phyloP scores from a whole-genome alignment of 2,329 filamentous ascomycete species.

The Exophiala xenobiotica region DNA sequence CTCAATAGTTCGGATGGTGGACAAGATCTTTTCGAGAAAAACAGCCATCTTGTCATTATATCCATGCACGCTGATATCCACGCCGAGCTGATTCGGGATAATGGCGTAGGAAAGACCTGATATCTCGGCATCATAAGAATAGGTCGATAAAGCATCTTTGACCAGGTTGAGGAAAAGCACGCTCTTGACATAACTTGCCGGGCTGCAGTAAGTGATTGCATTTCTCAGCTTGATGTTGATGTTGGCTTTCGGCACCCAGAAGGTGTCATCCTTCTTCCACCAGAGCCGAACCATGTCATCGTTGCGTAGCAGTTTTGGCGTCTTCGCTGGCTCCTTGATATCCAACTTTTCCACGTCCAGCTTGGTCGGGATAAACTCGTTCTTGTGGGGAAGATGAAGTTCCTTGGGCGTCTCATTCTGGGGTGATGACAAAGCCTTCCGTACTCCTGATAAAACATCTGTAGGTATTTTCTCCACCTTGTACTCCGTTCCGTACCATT shows the following conservation, averaged over 20 bases:
- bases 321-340: slow-evolving; percentile 68
- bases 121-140: slow-evolving; percentile 92
- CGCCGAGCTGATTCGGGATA: slow-evolving; percentile 67
- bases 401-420: slow-evolving; percentile 62
- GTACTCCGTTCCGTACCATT: slow-evolving; percentile 98
- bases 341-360: slow-evolving; percentile 95
- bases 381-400: slow-evolving; percentile 84
- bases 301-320: slow-evolving; percentile 80
- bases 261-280: slow-evolving; percentile 98
- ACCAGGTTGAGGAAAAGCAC: slow-evolving; percentile 82
- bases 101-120: slow-evolving; percentile 84
- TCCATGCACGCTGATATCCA: slow-evolving; percentile 77
- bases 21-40: slow-evolving; percentile 81
- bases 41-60: slow-evolving; percentile 97
- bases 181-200: slow-evolving; percentile 74
- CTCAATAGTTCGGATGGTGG: slow-evolving; percentile 79
- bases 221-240: slow-evolving; percentile 78
- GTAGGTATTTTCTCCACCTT: slow-evolving; percentile 74
- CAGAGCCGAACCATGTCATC: slow-evolving; percentile 78
- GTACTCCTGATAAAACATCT: slow-evolving; percentile 71
- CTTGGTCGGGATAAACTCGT: slow-evolving; percentile 92
- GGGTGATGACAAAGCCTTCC: slow-evolving; percentile 60
- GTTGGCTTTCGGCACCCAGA: slow-evolving; percentile 96
- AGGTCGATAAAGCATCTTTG: slow-evolving; percentile 83
- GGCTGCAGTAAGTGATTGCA: slow-evolving; percentile 74